Percentiles rank a stretch among this genome's conserved stretches.
Conservation (phyloP, 1,284 basidiomycete species). For the Sanghuangporus baumii region DNA sequence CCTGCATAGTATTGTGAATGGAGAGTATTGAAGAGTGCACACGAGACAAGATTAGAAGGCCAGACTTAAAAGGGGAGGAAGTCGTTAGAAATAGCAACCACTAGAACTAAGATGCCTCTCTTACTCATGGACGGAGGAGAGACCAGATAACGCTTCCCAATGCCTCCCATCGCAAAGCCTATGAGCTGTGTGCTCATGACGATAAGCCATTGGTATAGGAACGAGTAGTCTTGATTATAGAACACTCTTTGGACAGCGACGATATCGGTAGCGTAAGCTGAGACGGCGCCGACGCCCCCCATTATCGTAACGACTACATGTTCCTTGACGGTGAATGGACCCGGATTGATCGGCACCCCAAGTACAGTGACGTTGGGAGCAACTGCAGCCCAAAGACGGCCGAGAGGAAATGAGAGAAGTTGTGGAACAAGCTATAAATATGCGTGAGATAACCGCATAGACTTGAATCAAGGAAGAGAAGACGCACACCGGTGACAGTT, state of each 20-base stretch:
- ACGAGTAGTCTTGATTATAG: constrained; percentile 25
- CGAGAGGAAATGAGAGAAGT: constrained; percentile 42
- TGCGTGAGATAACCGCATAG: not conserved
- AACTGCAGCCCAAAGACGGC: constrained; percentile 35
- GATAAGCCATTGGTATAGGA: constrained; percentile 20
- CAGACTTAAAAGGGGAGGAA: constrained; percentile 30
- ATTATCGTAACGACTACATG: constrained; percentile 34
- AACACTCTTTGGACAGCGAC: constrained; percentile 34
- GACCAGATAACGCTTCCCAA: constrained; percentile 33
- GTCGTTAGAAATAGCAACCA: not conserved
- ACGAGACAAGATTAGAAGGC: constrained; percentile 47
- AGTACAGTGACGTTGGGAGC: constrained; percentile 38
- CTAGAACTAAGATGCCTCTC: constrained; percentile 31
- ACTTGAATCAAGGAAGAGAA: not conserved
- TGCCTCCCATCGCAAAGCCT: constrained; percentile 35
- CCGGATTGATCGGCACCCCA: constrained; percentile 41
- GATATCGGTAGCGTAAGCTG: constrained; percentile 33
- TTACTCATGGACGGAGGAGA: constrained; percentile 29
- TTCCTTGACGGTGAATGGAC: constrained; percentile 39
- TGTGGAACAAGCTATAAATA: constrained; percentile 35
- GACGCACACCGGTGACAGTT: constrained; percentile 27
- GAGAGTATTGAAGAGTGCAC: constrained; percentile 51
- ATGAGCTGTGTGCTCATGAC: constrained; percentile 34
- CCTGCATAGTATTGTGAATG: constrained; percentile 50
- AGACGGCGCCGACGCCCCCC: constrained; percentile 4